Conservation (phyloP, 306 rosid genomes). For the Vicia faba region DNA sequence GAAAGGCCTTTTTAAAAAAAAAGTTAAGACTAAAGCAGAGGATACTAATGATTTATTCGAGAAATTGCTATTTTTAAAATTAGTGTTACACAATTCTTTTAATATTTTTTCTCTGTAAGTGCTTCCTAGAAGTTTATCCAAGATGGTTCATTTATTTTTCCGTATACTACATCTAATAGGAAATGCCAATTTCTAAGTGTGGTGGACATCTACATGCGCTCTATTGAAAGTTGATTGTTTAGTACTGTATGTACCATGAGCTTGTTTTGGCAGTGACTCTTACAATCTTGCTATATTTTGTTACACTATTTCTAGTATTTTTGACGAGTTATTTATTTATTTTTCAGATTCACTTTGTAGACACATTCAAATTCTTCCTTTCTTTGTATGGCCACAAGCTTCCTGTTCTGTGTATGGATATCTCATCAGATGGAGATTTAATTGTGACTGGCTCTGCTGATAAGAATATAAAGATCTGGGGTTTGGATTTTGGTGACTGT, state of each 20-base stretch:
- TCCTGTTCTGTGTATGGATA: constrained; percentile 95
- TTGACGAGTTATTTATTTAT: constrained; percentile 35
- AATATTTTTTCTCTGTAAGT: neutral
- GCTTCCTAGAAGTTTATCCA: constrained; percentile 4
- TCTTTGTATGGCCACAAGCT: constrained; percentile 90
- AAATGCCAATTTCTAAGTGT: constrained; percentile 6
- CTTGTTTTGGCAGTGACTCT: constrained; percentile 4
- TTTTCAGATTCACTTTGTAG: constrained; percentile 78
- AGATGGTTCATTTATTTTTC: neutral
- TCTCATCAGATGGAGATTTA: constrained; percentile 92
- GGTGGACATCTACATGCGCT: constrained; percentile 6
- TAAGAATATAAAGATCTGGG: constrained; percentile 96
- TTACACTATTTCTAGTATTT: neutral
- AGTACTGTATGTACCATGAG: neutral
- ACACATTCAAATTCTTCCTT: constrained; percentile 78
- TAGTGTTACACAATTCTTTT: neutral
- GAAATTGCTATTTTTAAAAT: neutral
- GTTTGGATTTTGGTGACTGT: constrained; percentile 94
- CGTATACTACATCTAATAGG: neutral
- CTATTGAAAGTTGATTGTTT: constrained; percentile 22
- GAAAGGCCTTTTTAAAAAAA: neutral
- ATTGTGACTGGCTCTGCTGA: constrained; percentile 94
- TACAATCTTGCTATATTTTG: constrained; percentile 16
- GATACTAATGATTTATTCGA: neutral
- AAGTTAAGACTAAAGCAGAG: neutral